phyloP scores from a whole-genome alignment of 345 rosid genomes.

The Leavenworthia alabamica region DNA sequence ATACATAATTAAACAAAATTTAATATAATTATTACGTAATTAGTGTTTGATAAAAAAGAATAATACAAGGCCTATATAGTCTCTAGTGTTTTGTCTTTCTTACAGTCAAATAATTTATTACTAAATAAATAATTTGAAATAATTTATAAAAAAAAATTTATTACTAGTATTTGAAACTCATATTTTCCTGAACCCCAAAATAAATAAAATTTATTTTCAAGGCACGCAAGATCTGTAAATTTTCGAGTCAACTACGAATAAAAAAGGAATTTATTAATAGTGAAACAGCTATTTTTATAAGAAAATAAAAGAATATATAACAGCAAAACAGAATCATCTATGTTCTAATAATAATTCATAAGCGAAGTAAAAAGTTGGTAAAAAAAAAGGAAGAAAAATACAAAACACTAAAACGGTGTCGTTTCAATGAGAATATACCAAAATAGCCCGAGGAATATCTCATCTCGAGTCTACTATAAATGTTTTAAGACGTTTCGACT shows the following conservation, averaged over 20 bases:
- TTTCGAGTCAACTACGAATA: constrained; percentile 11
- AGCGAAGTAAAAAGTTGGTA: constrained; percentile 1
- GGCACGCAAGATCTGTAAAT: constrained; percentile 1
- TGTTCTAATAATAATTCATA: neutral
- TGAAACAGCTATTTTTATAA: constrained; percentile 2
- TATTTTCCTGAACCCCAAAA: too few relatives aligned
- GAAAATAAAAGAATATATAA: constrained; percentile 9
- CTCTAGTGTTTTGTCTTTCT: neutral
- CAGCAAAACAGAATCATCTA: constrained; percentile 20
- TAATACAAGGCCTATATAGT: neutral
- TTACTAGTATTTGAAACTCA: too few relatives aligned
- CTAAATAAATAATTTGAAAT: too few relatives aligned
- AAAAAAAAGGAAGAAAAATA: neutral
- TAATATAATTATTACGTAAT: too few relatives aligned
- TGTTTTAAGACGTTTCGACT: constrained; percentile 4
- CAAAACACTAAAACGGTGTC: neutral
- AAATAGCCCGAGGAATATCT: constrained; percentile 24
- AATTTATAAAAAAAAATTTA: too few relatives aligned
- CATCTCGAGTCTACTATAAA: constrained; percentile 24
- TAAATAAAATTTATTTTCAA: neutral
- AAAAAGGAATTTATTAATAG: neutral
- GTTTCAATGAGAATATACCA: constrained; percentile 21
- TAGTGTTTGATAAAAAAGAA: neutral
- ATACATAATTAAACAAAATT: too few relatives aligned
- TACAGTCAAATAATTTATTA: neutral